phyloP scores from a whole-genome alignment of 352 stramenopile genomes.

The Phytophthora palmivora region DNA sequence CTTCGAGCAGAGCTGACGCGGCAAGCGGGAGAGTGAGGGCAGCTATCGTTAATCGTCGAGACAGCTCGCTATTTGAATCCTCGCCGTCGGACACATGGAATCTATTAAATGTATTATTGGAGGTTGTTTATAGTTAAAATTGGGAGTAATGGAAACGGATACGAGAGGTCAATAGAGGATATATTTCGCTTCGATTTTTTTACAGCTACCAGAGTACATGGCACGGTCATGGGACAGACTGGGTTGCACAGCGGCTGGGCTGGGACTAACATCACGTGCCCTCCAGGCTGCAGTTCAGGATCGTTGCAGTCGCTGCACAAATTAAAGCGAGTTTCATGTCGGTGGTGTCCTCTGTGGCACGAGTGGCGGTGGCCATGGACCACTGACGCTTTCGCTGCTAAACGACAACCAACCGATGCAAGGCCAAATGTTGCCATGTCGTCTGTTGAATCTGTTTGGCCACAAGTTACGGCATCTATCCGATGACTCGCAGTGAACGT shows the following conservation, averaged over 20 bases:
- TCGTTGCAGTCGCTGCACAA: conserved; percentile 4
- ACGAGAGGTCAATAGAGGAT: neutral
- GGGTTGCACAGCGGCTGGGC: conserved; percentile 17
- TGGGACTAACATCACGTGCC: conserved; percentile 13
- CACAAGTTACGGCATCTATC: neutral
- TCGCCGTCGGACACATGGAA: conserved; percentile 10
- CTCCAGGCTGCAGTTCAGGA: too few species aligned
- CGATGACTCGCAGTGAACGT: neutral
- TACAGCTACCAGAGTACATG: neutral
- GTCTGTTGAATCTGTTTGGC: too few species aligned
- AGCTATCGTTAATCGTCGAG: conserved; percentile 17
- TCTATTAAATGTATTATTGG: conserved; percentile 3
- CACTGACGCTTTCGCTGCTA: too few species aligned
- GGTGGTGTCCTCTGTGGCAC: neutral
- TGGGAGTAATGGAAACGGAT: neutral
- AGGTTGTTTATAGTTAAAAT: neutral
- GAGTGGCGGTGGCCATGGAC: neutral
- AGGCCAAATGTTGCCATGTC: too few species aligned
- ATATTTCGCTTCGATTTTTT: conserved; percentile 7
- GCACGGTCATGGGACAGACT: conserved; percentile 15
- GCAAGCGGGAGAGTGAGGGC: conserved; percentile 18
- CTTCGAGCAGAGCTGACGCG: conserved; percentile 8
- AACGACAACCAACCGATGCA: too few species aligned
- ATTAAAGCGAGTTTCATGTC: conserved; percentile 10
- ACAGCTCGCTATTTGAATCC: conserved; percentile 10